phyloP scores from a whole-genome alignment of 179 eudicot genomes.

The Spergularia azorica region DNA sequence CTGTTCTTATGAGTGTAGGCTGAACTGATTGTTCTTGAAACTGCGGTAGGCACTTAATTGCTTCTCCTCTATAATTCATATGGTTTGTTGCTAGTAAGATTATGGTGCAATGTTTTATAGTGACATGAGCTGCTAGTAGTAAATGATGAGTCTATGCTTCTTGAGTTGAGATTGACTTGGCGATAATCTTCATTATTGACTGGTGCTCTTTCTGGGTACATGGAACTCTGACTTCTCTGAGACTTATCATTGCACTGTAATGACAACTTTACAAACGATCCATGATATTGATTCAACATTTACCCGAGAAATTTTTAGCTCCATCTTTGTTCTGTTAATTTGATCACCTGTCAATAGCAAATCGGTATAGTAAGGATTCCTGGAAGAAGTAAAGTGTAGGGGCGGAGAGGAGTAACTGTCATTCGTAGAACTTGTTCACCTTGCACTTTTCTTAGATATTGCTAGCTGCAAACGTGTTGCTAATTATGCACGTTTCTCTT shows the following conservation, averaged over 20 bases:
- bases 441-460: not conserved
- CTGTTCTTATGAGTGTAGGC: not conserved
- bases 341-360: not conserved
- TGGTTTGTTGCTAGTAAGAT: not conserved
- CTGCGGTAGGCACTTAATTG: not conserved
- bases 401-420: too few relatives aligned
- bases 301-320: too few relatives aligned
- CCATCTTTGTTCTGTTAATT: not conserved
- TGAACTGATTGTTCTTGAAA: not conserved
- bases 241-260: not conserved
- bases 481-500: not conserved
- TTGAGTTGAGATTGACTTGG: not conserved
- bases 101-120: not conserved
- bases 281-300: too few relatives aligned
- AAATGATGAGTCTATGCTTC: not conserved
- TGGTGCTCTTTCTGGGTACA: not conserved
- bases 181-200: too few relatives aligned
- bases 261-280: too few relatives aligned
- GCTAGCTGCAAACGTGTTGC: not conserved
- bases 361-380: not conserved
- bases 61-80: not conserved
- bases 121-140: not conserved
- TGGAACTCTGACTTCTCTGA: too few relatives aligned
- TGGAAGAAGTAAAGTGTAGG: too few relatives aligned
- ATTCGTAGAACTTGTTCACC: too few relatives aligned